Evolutionary conservation across 1,284 basidiomycete species (phyloP).

Genomic region (Jaminaea rosea): DNA sequence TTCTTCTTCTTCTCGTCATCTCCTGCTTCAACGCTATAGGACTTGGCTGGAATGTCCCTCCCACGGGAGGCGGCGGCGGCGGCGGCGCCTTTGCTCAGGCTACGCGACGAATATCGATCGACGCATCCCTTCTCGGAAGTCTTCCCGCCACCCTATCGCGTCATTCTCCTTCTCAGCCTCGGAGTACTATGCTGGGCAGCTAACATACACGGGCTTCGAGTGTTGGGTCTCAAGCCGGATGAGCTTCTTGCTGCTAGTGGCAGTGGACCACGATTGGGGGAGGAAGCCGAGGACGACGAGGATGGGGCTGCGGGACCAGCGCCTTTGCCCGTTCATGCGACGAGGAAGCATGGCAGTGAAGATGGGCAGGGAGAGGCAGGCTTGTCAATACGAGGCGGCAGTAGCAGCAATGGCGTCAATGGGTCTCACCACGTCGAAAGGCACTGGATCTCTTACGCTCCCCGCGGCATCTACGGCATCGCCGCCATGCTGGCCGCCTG

Average conservation of each 20-base stretch:
- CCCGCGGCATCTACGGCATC: background rate
- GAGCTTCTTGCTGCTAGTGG: conserved; percentile 8
- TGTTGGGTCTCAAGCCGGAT: conserved; percentile 32
- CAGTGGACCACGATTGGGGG: conserved; percentile 1
- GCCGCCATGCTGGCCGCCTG: conserved; percentile 3
- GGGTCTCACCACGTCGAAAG: conserved; percentile 6
- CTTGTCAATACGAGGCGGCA: too few relatives aligned
- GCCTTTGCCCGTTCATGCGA: too few relatives aligned
- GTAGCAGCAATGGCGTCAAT: too few relatives aligned
- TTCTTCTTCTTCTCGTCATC: too few relatives aligned
- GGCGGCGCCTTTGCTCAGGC: too few relatives aligned
- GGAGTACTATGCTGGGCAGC: conserved; percentile 32
- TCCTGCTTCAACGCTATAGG: too few relatives aligned
- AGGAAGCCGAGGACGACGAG: background rate
- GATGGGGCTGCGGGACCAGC: too few relatives aligned
- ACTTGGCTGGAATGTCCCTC: too few relatives aligned
- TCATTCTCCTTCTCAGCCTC: conserved; percentile 33
- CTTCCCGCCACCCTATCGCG: conserved; percentile 41
- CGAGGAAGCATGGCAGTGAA: too few relatives aligned
- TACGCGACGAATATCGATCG: too few relatives aligned
- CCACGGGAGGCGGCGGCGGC: too few relatives aligned
- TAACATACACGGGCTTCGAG: conserved; percentile 21
- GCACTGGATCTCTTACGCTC: background rate
- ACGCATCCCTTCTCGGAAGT: conserved; percentile 26
- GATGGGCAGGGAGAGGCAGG: too few relatives aligned